Base-by-base conservation (phyloP, 2,329 filamentous ascomycete species). In the Pseudogymnoascus sp. region DNA sequence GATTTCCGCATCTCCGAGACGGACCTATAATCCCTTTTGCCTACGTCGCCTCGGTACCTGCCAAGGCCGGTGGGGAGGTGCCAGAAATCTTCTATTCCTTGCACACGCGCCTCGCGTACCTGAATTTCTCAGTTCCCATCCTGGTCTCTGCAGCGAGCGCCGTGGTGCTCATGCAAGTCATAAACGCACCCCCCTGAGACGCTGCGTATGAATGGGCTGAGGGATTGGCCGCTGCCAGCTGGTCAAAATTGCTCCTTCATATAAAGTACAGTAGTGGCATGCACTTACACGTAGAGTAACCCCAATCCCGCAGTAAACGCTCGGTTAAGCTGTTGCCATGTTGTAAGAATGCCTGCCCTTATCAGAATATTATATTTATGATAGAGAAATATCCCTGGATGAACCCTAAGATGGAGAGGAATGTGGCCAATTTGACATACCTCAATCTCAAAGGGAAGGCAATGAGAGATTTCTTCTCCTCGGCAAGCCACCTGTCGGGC, bases 111-210 rank as follows among this genome's bases (percentile, higher is more conserved):
- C 47, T 54, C 47, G 47, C 47, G 47, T 54, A 32, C 47, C 47
- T 54, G 47, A 54, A 18, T 32, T 32, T 54, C 41, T 25, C 22
- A 25, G 2, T 50, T 11, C 14, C 14, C 8, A 50, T 50, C 41
- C 41, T 2, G 22, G 47, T 32, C n/a, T 54, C 28, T 54, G 47
- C 47, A 54, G 47, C 28, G 9, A 50, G 4, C 16, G 12, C 18
- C 43, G 30, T 50, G 43, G 25, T 30, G 43, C 25, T 54, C 28
- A 54, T 54, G 47, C 47, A 54, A 54, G 47, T 54, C 47, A 54
- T 54, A 54, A 54, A 9, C 9, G 47, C 5, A 25, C 22, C 28
- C 47, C 47, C 47, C 20, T 54, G 47, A 54, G 32, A 14, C 28
- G 32, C 22, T 25, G n/a, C 9, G 28, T 14, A n/a, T 32, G 47